Base-by-base conservation (phyloP, 2,329 filamentous ascomycete species). In the Chaetomiaceae sp. region DNA sequence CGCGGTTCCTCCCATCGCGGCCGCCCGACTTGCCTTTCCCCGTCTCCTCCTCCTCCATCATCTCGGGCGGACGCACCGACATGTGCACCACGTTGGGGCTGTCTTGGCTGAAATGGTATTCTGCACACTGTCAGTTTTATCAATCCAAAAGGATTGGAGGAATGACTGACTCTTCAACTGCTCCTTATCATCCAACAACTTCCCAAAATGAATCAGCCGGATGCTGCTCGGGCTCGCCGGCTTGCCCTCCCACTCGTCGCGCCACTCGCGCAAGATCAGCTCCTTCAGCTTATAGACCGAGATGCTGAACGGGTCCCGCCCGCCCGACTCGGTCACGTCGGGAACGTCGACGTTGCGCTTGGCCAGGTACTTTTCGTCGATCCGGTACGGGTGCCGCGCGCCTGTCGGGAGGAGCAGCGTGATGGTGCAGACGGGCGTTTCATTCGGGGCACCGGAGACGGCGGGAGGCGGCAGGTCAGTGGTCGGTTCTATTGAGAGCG, bases 281-380 rank as follows among this genome's bases (percentile, higher is more conserved):
- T 96, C 91, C 72, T 96, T 96, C 60, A 97, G 75, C 3, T 89
- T 95, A 68, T 96, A 96, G 47, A 96, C 87, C 61, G 89, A 95
- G 72, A 97, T 90, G 66, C 86, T 88, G 67, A 90, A 91, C 1
- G 91, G 91, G 66, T 96, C 90, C 59, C 81, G 78, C 57, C 72
- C 77, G 29, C 83, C 84, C 23, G 70, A 68, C 54, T 80, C 77
- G 9, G 77, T 81, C 60, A 81, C 72, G 29, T 85, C 85, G 19
- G 89, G 86, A 1, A 94, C 82, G 44, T 80, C 81, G 50, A 96
- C 88, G 62, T 87, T 88, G 55, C 90, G 83, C 71, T 91, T 91
- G 50, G 79, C 78, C 51, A 97, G 75, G 65, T 96, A 96, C 66
- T 84, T 89, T 65, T 89, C 87, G 69, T 95, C 89, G 61, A 97